phyloP scores from a whole-genome alignment of 1,284 basidiomycete genomes.

The Termitomyces sp. region DNA sequence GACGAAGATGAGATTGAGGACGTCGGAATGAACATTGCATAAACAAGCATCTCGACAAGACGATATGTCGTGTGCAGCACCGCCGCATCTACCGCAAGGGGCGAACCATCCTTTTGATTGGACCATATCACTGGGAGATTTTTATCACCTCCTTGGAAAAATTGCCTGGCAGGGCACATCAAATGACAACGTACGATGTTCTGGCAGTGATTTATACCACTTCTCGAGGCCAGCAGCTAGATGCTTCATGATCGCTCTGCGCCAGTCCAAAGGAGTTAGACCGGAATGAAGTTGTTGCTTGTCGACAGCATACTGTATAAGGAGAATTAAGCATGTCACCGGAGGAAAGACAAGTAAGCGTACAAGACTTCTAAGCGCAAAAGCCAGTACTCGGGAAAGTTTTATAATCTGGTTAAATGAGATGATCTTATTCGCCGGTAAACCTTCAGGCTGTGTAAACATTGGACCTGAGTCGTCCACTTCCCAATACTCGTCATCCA shows the following conservation, averaged over 20 bases:
- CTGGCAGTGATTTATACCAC: slow-evolving; percentile 70
- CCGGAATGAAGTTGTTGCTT: slow-evolving; percentile 52
- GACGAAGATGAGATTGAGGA: slow-evolving; percentile 16
- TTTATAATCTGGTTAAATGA: slow-evolving; percentile 67
- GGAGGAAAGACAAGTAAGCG: slow-evolving; percentile 19
- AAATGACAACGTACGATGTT: slow-evolving; percentile 45
- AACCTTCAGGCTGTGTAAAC: slow-evolving; percentile 61
- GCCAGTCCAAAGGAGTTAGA: slow-evolving; percentile 37
- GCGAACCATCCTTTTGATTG: slow-evolving; percentile 44
- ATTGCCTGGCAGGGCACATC: neutral
- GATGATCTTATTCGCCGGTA: slow-evolving; percentile 50
- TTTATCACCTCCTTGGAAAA: neutral
- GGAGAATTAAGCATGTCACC: slow-evolving; percentile 2
- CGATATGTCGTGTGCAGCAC: slow-evolving; percentile 68
- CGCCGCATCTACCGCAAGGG: slow-evolving; percentile 65
- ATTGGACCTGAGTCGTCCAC: slow-evolving; percentile 38
- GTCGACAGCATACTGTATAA: slow-evolving; percentile 64
- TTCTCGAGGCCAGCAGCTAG: slow-evolving; percentile 66
- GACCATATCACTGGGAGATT: slow-evolving; percentile 58
- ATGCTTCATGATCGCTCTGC: slow-evolving; percentile 60
- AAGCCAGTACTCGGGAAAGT: slow-evolving; percentile 68
- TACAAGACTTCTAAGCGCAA: slow-evolving; percentile 67
- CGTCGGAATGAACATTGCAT: slow-evolving; percentile 69
- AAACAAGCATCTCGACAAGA: slow-evolving; percentile 64
- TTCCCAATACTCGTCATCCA: slow-evolving; percentile 86